Base-by-base conservation (phyloP, 257 asterid species). In the Petunia axillaris region DNA sequence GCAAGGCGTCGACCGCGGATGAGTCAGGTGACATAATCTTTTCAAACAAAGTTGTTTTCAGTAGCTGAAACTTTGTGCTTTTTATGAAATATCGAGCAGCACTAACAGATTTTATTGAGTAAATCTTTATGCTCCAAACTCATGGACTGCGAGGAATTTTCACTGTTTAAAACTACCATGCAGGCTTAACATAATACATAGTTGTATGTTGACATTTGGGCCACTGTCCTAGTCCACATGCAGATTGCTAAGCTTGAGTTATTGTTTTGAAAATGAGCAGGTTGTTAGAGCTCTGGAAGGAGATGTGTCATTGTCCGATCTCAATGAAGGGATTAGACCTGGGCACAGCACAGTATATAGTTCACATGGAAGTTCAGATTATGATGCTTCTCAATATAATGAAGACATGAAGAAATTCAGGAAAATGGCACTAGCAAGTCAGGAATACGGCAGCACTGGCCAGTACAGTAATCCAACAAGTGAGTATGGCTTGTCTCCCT, bases 251-350 rank as follows among this genome's bases (percentile, higher is more conserved):
- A 16, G 13, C 8, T 4, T 37, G 64, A 60, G 39, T 40, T 8
- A 64, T 64, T 55, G 62, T 37, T 66, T 50, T 59, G n/a, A 70
- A 41, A 48, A 46, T 81, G 84, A 79, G 59, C 92, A 94, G 98
- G 97, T 94, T 4, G 94, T 91, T 6, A 89, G 97, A 88, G 98
- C 94, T 68, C 89, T 94, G 65, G 97, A 94, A 88, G 98, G 97
- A 77, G 89, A 93, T 38, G 90, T 87, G 9, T 93, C 98, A 4
- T 84, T 94, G 39, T 84, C 93, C 0, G 98, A 94, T 84, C 89
- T 91, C 15, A 88, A 89, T 10, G 96, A 91, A 84, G 94, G 96
- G 38, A 83, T 87, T n/a, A 79, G 84, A 64, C 98, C 95, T 0
- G 97, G 94, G 43, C 93, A 90, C 64, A 91, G 95, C 88, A 82